These are phyloP conservation scores for Paramecium tetraurelia DNA, from an alignment of 73 alveolate species.

Conservation along the genomic window DNA sequence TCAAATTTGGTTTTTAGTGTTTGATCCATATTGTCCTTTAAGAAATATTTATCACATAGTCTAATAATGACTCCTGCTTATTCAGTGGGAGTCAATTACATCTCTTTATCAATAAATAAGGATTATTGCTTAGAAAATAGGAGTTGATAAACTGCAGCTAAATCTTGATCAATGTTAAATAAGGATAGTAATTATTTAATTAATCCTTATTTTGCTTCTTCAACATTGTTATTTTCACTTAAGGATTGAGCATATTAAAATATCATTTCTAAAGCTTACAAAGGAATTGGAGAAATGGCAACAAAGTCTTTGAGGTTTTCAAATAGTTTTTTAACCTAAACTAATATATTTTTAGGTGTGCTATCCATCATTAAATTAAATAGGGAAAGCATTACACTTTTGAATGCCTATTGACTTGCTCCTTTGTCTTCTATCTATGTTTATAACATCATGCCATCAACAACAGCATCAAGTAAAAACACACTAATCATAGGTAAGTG, in stretches of 20 bases:
- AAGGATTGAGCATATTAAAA: not conserved
- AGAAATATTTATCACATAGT: not conserved
- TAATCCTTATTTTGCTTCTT: not conserved
- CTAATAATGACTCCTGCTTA: not conserved
- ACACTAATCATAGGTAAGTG: not conserved
- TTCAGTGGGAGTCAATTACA: not conserved
- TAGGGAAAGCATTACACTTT: not conserved
- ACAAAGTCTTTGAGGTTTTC: not conserved
- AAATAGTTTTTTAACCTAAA: not conserved
- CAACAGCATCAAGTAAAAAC: not conserved
- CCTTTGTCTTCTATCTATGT: constrained; percentile 6
- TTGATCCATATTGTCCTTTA: not conserved
- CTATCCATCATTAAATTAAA: constrained; percentile 23
- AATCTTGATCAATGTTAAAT: not conserved
- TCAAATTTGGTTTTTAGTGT: not conserved
- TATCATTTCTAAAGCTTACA: constrained; percentile 13
- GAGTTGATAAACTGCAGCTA: not conserved
- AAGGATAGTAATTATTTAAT: not conserved
- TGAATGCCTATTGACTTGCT: constrained; percentile 1
- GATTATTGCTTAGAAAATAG: not conserved
- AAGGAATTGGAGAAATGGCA: not conserved
- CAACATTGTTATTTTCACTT: not conserved
- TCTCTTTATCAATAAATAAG: not conserved
- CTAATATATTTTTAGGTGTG: not conserved
- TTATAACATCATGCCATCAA: not conserved